phyloP scores from a whole-genome alignment of 192 early-diverging fungal genomes.

The Entomortierella parvispora region DNA sequence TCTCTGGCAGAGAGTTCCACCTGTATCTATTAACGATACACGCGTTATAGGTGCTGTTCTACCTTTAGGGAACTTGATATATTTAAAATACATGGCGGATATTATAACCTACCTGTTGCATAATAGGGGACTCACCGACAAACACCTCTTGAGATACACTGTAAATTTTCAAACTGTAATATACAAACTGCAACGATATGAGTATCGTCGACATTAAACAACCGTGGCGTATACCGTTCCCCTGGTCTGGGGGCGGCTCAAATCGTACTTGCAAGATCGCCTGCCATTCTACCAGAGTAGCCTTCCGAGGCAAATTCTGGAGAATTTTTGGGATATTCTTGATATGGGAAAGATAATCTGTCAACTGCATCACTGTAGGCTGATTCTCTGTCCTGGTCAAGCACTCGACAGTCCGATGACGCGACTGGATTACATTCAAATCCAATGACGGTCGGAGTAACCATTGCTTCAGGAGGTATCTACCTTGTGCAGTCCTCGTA shows the following conservation, averaged over 20 bases:
- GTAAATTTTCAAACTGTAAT: conserved; percentile 63
- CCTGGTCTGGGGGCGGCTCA: no score
- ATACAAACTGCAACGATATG: conserved; percentile 69
- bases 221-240: no score
- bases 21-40: conserved; percentile 34
- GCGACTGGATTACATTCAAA: conserved; percentile 50
- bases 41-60: no score
- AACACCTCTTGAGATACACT: conserved; percentile 31
- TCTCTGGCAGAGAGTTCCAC: conserved; percentile 40
- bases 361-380: conserved; percentile 53
- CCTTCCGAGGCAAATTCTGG: conserved; percentile 55
- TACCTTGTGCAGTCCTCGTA: conserved; percentile 68
- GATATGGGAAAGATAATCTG: conserved; percentile 54
- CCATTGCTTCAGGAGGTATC: conserved; percentile 71
- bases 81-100: no score
- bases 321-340: conserved; percentile 61
- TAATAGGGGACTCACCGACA: conserved; percentile 16
- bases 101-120: conserved; percentile 37
- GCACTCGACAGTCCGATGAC: conserved; percentile 68
- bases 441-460: conserved; percentile 70
- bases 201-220: no score
- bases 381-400: conserved; percentile 60
- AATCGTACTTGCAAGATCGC: conserved; percentile 63
- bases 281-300: conserved; percentile 69
- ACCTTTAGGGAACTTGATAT: no score